Percentiles rank a stretch among this genome's conserved stretches.
These are phyloP conservation scores for Acer campestre DNA, from an alignment of 345 rosid species.

Conservation along the genomic window DNA sequence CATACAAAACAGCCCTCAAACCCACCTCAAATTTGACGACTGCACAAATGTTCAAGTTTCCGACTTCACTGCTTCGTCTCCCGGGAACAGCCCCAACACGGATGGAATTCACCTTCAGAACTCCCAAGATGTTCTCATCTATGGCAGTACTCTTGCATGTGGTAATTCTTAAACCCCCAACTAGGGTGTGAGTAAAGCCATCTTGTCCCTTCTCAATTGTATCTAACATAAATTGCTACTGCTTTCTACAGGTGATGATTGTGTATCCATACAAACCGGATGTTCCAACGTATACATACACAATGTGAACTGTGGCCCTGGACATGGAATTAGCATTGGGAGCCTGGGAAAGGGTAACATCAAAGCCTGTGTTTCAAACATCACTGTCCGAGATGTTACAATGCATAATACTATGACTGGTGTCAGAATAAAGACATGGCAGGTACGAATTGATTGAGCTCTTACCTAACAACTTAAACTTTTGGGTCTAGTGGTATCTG, in stretches of 20 bases:
- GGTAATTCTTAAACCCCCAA: conserved; percentile 47
- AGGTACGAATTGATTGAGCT: conserved; percentile 41
- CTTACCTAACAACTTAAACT: no score
- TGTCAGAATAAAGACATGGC: conserved; percentile 95
- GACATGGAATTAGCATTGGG: conserved; percentile 97
- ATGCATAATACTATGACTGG: conserved; percentile 65
- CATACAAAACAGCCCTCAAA: conserved; percentile 88
- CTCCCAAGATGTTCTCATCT: conserved; percentile 62
- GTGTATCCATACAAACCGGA: conserved; percentile 85
- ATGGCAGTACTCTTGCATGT: conserved; percentile 59
- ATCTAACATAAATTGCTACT: conserved; percentile 3
- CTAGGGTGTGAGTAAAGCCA: background rate
- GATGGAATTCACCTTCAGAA: conserved; percentile 92
- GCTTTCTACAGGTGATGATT: conserved; percentile 79
- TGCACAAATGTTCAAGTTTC: conserved; percentile 67
- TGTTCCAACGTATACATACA: conserved; percentile 77
- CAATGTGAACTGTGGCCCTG: conserved; percentile 81
- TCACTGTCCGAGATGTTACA: conserved; percentile 68
- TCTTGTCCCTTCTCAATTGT: background rate
- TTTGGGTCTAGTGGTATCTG: no score
- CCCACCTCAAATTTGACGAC: conserved; percentile 80
- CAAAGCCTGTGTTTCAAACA: conserved; percentile 83
- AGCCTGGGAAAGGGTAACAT: conserved; percentile 68
- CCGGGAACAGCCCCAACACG: conserved; percentile 78
- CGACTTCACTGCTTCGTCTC: conserved; percentile 62